A percentile compares a stretch with the other conserved stretches of the same genome.
These are phyloP conservation scores for Lactifluus piperatus DNA, from an alignment of 768 basidiomycete genomes.

Conservation along the genomic window DNA sequence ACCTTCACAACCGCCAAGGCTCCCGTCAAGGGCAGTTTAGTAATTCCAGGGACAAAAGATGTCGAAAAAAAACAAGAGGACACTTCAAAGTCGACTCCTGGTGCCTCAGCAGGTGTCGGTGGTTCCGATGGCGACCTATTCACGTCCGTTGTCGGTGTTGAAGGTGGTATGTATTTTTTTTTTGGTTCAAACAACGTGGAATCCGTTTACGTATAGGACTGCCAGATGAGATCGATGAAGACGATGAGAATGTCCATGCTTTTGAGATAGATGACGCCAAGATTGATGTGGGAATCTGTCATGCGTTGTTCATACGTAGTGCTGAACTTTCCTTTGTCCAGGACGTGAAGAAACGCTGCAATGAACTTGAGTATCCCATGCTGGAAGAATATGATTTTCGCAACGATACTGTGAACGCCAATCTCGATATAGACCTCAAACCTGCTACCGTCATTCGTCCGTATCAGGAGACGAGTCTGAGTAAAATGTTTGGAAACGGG, in stretches of 20 bases:
- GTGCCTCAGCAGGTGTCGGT: conserved; percentile 21
- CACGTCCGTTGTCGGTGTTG: conserved; percentile 93
- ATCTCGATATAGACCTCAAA: conserved; percentile 97
- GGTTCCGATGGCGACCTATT: conserved; percentile 71
- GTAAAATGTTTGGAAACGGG: conserved; percentile 99
- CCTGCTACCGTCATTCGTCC: conserved; percentile 95
- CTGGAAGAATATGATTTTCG: conserved; percentile 99
- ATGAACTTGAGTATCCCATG: conserved; percentile 96
- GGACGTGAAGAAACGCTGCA: conserved; percentile 95
- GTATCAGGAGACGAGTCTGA: conserved; percentile 96
- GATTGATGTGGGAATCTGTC: conserved; percentile 61
- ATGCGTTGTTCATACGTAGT: neutral
- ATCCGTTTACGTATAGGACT: conserved; percentile 4
- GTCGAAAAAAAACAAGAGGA: conserved; percentile 65
- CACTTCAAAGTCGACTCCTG: conserved; percentile 28
- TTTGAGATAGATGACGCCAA: conserved; percentile 93
- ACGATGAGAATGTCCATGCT: conserved; percentile 94
- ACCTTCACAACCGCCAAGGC: conserved; percentile 77
- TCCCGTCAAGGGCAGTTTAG: conserved; percentile 70
- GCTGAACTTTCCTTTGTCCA: conserved; percentile 26
- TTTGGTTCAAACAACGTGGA: neutral
- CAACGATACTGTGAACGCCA: conserved; percentile 92
- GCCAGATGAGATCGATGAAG: conserved; percentile 92
- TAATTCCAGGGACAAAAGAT: conserved; percentile 81
- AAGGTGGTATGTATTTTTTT: conserved; percentile 49